These are phyloP conservation scores for Diaporthe sp. DNA, from an alignment of 2,329 filamentous ascomycete genomes.

Conservation along the genomic window DNA sequence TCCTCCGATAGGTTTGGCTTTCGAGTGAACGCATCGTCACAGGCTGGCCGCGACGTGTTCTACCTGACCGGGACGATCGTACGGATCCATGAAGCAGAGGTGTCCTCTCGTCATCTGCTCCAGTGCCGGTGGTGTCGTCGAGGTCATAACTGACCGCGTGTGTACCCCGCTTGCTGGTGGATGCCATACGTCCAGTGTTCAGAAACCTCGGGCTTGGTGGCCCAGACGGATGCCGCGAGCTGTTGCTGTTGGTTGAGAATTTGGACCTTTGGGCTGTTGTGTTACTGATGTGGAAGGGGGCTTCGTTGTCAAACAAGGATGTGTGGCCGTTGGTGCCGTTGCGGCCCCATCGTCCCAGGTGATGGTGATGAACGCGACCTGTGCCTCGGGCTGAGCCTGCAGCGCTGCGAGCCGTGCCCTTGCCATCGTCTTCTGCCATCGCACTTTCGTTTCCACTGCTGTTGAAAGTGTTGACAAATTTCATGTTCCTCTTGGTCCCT, in stretches of 20 bases:
- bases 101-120: constrained; percentile 92
- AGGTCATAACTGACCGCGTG: constrained; percentile 81
- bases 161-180: constrained; percentile 63
- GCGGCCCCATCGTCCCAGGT: constrained; percentile 80
- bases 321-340: constrained; percentile 75
- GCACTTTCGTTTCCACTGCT: constrained; percentile 66
- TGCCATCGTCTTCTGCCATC: constrained; percentile 76
- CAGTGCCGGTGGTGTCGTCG: constrained; percentile 77
- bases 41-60: constrained; percentile 64
- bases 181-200: constrained; percentile 46
- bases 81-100: constrained; percentile 71
- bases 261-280: constrained; percentile 69
- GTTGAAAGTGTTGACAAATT: constrained; percentile 87
- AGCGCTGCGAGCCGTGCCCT: constrained; percentile 71
- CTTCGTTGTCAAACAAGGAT: constrained; percentile 82
- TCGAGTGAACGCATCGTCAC: constrained; percentile 78
- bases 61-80: constrained; percentile 69
- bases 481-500: constrained; percentile 91
- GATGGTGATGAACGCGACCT: constrained; percentile 81
- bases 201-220: constrained; percentile 77
- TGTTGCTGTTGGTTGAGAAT: constrained; percentile 62
- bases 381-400: constrained; percentile 75
- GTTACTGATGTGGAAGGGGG: constrained; percentile 71
- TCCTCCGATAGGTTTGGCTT: constrained; percentile 74
- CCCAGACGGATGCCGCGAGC: constrained; percentile 72